These are phyloP conservation scores for Colletotrichum simmondsii DNA, from an alignment of 2,329 filamentous ascomycete species.

Conservation along the genomic window DNA sequence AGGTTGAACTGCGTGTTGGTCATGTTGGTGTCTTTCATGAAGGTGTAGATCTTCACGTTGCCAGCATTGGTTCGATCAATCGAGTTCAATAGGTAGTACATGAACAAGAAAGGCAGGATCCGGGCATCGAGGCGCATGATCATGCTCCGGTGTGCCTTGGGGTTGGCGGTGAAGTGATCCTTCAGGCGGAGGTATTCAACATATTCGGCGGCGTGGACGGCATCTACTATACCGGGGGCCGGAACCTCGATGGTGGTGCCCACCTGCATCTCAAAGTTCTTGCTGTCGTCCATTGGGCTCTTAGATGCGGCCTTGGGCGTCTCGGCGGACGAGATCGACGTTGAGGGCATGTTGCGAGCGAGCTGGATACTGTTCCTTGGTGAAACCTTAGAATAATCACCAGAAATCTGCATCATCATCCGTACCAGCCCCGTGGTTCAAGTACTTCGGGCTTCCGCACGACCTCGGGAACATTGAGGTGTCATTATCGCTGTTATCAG, in stretches of 20 bases:
- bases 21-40: slow-evolving; percentile 4
- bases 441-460: too few relatives aligned
- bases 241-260: background rate
- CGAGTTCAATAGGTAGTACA: slow-evolving; percentile 9
- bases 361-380: too few relatives aligned
- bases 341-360: background rate
- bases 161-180: background rate
- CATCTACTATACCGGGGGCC: too few relatives aligned
- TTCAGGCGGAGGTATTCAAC: too few relatives aligned
- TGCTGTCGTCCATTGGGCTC: background rate
- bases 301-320: background rate
- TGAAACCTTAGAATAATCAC: too few relatives aligned
- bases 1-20: slow-evolving; percentile 5
- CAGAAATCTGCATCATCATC: too few relatives aligned
- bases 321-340: too few relatives aligned
- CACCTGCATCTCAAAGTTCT: background rate
- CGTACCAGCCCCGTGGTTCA: too few relatives aligned
- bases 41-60: slow-evolving; percentile 5
- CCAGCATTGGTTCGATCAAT: slow-evolving; percentile 3
- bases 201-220: too few relatives aligned
- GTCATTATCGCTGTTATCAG: too few relatives aligned
- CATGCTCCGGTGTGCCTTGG: slow-evolving; percentile 3
- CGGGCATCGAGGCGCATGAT: background rate
- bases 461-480: too few relatives aligned
- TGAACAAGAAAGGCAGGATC: background rate